These are phyloP conservation scores for Gigaspora rosea DNA, from an alignment of 192 early-diverging fungal species.

Conservation along the genomic window DNA sequence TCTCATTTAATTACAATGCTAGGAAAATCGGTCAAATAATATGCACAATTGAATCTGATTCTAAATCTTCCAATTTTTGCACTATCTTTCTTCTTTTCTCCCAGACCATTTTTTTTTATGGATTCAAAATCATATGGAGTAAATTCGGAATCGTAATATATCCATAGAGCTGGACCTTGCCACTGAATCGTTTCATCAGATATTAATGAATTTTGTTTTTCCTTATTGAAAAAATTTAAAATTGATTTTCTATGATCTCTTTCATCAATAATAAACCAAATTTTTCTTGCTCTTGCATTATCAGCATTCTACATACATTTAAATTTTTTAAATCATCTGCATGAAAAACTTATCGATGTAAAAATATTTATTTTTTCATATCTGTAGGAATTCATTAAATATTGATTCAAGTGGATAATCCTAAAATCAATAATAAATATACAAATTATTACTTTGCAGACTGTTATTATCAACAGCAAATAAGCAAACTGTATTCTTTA, in stretches of 20 bases:
- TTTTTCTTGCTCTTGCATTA: neutral
- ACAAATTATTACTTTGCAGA: too few relatives aligned
- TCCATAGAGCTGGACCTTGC: constrained; percentile 34
- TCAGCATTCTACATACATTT: constrained; percentile 43
- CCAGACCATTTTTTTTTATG: constrained; percentile 27
- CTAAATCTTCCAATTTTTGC: constrained; percentile 14
- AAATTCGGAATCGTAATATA: constrained; percentile 37
- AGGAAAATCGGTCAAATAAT: constrained; percentile 31
- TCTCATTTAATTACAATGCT: neutral
- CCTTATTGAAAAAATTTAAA: too few relatives aligned
- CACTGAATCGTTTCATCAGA: constrained; percentile 22
- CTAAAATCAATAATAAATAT: neutral
- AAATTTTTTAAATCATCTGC: too few relatives aligned
- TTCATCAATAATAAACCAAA: constrained; percentile 7
- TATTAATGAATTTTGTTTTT: neutral
- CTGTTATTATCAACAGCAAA: too few relatives aligned
- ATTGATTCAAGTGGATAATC: neutral
- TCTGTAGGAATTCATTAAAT: constrained; percentile 1
- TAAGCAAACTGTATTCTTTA: too few relatives aligned
- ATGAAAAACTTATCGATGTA: neutral
- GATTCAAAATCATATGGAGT: constrained; percentile 24
- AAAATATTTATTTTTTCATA: neutral
- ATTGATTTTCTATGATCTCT: neutral
- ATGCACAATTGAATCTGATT: constrained; percentile 27
- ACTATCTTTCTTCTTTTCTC: constrained; percentile 29